These are phyloP conservation scores for Plasmopara viticola DNA, from an alignment of 352 stramenopile genomes.

Conservation along the genomic window DNA sequence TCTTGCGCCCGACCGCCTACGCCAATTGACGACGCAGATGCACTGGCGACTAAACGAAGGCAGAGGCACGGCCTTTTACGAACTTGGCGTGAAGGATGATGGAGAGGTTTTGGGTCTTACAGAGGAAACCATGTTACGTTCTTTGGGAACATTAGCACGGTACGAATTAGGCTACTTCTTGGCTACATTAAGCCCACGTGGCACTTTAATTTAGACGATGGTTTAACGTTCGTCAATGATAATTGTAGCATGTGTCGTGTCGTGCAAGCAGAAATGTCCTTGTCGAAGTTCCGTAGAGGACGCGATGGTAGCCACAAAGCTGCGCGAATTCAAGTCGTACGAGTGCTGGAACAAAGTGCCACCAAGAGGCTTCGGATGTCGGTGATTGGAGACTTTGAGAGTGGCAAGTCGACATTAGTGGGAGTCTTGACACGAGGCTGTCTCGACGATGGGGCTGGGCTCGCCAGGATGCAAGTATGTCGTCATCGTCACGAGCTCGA, in stretches of 20 bases:
- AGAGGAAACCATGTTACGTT: slow-evolving; percentile 59
- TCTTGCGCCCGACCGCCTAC: slow-evolving; percentile 56
- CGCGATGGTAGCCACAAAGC: slow-evolving; percentile 30
- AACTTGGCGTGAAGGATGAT: slow-evolving; percentile 84
- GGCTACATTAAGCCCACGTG: slow-evolving; percentile 3
- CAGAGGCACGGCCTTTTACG: slow-evolving; percentile 77
- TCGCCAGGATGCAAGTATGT: slow-evolving; percentile 87
- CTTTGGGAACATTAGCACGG: slow-evolving; percentile 55
- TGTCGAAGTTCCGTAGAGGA: slow-evolving; percentile 52
- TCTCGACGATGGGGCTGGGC: slow-evolving; percentile 77
- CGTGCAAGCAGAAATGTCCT: slow-evolving; percentile 55
- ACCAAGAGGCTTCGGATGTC: slow-evolving; percentile 75
- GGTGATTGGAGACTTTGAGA: slow-evolving; percentile 81
- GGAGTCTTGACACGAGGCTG: slow-evolving; percentile 81
- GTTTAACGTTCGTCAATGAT: background rate
- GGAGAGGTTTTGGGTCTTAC: slow-evolving; percentile 65
- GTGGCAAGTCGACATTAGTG: slow-evolving; percentile 87
- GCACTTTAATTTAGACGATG: slow-evolving; percentile 5
- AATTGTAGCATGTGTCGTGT: slow-evolving; percentile 65
- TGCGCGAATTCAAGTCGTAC: slow-evolving; percentile 39
- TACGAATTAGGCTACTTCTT: slow-evolving; percentile 4
- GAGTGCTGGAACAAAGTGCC: slow-evolving; percentile 41
- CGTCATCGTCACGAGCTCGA: slow-evolving; percentile 86
- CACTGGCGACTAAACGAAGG: slow-evolving; percentile 89
- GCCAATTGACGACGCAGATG: slow-evolving; percentile 86